Conservation (phyloP, 768 basidiomycete genomes). For the Termitomyces sp. region DNA sequence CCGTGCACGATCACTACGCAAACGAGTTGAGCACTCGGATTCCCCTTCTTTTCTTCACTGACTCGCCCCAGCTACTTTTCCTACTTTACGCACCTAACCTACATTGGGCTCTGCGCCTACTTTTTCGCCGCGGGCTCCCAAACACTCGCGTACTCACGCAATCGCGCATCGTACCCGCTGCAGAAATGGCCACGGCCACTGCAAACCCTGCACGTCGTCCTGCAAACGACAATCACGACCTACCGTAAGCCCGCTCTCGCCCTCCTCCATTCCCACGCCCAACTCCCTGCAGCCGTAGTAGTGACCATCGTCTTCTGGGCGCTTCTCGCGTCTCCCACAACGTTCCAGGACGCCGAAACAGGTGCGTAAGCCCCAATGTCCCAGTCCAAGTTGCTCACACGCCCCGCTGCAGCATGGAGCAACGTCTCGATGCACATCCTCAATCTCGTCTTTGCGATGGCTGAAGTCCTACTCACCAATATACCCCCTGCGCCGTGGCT, state of each 20-base stretch:
- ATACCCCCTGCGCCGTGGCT: constrained; percentile 46
- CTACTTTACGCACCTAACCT: constrained; percentile 52
- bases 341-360: too few species aligned
- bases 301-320: too few species aligned
- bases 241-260: constrained; percentile 39
- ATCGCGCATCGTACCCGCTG: constrained; percentile 36
- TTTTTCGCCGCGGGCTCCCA: constrained; percentile 55
- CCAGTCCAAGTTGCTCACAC: too few species aligned
- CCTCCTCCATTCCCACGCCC: too few species aligned
- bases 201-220: constrained; percentile 50
- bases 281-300: too few species aligned
- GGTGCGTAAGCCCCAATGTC: too few species aligned
- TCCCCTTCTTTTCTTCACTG: neutral
- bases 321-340: too few species aligned
- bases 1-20: constrained; percentile 21
- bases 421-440: constrained; percentile 58
- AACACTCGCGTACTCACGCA: constrained; percentile 34
- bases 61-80: neutral
- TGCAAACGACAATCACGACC: constrained; percentile 44
- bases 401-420: constrained; percentile 36
- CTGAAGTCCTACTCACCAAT: constrained; percentile 55
- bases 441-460: constrained; percentile 49
- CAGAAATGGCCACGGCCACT: constrained; percentile 52
- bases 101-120: constrained; percentile 57
- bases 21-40: constrained; percentile 17